Evolutionary conservation across 2,329 filamentous ascomycete species (phyloP).

Genomic region (Colletotrichum paranaense): DNA sequence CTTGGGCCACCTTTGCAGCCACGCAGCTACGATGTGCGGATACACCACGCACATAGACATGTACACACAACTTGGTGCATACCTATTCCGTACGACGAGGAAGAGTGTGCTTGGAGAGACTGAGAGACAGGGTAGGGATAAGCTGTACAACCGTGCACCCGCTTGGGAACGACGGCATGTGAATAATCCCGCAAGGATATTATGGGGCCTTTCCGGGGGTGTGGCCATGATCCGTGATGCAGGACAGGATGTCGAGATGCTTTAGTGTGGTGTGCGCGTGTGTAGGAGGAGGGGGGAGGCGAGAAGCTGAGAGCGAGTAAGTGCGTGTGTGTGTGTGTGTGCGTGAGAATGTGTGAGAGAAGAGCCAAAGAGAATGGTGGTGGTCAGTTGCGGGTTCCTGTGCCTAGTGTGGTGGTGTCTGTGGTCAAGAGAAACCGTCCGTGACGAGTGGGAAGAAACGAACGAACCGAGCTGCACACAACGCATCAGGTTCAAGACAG

Average conservation of each 20-base stretch:
- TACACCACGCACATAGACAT: background rate
- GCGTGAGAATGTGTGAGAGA: background rate
- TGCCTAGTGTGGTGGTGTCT: constrained; percentile 12
- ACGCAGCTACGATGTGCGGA: constrained; percentile 9
- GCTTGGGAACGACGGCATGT: constrained; percentile 28
- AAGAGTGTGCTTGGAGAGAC: constrained; percentile 2
- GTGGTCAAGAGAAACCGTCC: constrained; percentile 16
- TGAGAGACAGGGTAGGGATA: constrained; percentile 23
- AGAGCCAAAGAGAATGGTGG: background rate
- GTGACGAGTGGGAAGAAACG: constrained; percentile 22
- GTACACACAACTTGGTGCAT: constrained; percentile 4
- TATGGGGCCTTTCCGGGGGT: constrained; percentile 8
- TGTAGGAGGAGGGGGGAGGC: background rate
- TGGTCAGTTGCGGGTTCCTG: constrained; percentile 6
- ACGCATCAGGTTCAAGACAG: constrained; percentile 19
- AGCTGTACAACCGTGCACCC: constrained; percentile 35
- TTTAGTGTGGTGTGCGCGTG: background rate
- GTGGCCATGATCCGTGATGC: constrained; percentile 15
- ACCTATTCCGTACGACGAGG: constrained; percentile 9
- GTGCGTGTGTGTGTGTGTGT: background rate
- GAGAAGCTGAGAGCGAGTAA: constrained; percentile 9
- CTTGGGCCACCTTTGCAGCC: constrained; percentile 22
- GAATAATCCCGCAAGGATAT: constrained; percentile 34
- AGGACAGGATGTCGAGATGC: constrained; percentile 3
- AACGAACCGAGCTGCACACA: constrained; percentile 21